Evolutionary conservation across 306 rosid species (phyloP).

Genomic region (Cucurbita maxima): DNA sequence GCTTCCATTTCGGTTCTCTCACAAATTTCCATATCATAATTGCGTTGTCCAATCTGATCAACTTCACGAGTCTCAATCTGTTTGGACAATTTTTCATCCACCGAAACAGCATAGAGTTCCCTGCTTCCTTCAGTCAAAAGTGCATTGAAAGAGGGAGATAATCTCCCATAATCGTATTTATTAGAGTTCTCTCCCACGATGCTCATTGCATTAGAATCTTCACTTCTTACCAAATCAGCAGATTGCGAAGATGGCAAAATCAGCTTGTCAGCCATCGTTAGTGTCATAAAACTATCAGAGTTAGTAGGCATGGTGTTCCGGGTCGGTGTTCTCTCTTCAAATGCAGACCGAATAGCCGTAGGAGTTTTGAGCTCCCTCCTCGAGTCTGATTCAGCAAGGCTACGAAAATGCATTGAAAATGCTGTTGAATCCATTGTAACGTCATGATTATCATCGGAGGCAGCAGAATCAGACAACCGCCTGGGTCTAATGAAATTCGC

Average conservation of each 20-base stretch:
- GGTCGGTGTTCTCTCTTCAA: conserved; percentile 34
- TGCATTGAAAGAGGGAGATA: conserved; percentile 48
- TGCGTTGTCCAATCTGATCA: not conserved
- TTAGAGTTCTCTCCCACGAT: conserved; percentile 38
- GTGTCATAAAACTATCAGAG: conserved; percentile 51
- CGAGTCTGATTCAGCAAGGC: conserved; percentile 64
- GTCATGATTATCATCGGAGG: conserved; percentile 45
- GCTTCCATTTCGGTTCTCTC: conserved; percentile 7
- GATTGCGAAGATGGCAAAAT: conserved; percentile 14
- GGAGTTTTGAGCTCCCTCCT: conserved; percentile 66
- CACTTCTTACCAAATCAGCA: conserved; percentile 19
- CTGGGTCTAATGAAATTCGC: conserved; percentile 64
- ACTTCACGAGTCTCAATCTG: conserved; percentile 4
- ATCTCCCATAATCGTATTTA: conserved; percentile 34
- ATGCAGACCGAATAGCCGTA: conserved; percentile 25
- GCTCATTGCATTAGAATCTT: conserved; percentile 69
- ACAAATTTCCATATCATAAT: not conserved
- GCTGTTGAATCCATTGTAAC: conserved; percentile 84
- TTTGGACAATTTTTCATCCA: conserved; percentile 7
- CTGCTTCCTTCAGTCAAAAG: conserved; percentile 45
- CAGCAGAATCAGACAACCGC: conserved; percentile 49
- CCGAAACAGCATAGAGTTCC: conserved; percentile 21
- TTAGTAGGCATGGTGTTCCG: conserved; percentile 17
- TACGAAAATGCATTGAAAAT: conserved; percentile 85
- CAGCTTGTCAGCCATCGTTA: conserved; percentile 34